A percentile compares a stretch with the other conserved stretches of the same genome.
phyloP scores from a whole-genome alignment of 495 filamentous ascomycete species.

The Hypomontagnella submonticulosa region DNA sequence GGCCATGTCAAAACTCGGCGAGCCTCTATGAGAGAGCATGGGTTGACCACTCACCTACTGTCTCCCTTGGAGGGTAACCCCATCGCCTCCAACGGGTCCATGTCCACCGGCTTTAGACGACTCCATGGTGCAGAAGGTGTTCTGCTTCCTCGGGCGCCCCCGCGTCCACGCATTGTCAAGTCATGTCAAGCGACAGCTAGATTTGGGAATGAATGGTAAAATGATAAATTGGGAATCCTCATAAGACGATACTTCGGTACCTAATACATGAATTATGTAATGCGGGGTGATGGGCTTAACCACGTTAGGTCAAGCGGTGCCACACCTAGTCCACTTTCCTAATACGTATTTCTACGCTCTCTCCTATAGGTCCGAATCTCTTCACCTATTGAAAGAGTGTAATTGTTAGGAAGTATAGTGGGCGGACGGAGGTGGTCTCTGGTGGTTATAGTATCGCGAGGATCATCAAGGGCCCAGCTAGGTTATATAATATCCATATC shows the following conservation, averaged over 20 bases:
- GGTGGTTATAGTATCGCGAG: too few relatives aligned
- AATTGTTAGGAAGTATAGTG: too few relatives aligned
- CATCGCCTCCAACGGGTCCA: constrained; percentile 78
- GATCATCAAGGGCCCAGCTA: too few relatives aligned
- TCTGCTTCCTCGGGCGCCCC: constrained; percentile 54
- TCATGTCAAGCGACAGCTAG: constrained; percentile 42
- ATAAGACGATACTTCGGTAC: too few relatives aligned
- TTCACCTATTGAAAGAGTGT: too few relatives aligned
- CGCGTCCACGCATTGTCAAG: constrained; percentile 51
- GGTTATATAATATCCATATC: too few relatives aligned
- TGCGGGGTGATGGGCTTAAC: constrained; percentile 1
- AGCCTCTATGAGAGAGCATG: background rate
- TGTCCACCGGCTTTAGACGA: constrained; percentile 74
- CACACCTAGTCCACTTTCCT: constrained; percentile 5
- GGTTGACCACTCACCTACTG: constrained; percentile 62
- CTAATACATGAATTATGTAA: background rate
- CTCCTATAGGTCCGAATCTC: constrained; percentile 19
- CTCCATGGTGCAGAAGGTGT: constrained; percentile 68
- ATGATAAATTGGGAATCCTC: too few relatives aligned
- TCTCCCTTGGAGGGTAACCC: constrained; percentile 93
- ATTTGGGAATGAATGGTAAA: background rate
- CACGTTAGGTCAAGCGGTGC: background rate
- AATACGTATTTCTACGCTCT: constrained; percentile 4
- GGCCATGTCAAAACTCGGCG: background rate
- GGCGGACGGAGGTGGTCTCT: too few relatives aligned